These are phyloP conservation scores for Nelumbo lutea DNA, from an alignment of 164 flowering plant species.

Conservation along the genomic window DNA sequence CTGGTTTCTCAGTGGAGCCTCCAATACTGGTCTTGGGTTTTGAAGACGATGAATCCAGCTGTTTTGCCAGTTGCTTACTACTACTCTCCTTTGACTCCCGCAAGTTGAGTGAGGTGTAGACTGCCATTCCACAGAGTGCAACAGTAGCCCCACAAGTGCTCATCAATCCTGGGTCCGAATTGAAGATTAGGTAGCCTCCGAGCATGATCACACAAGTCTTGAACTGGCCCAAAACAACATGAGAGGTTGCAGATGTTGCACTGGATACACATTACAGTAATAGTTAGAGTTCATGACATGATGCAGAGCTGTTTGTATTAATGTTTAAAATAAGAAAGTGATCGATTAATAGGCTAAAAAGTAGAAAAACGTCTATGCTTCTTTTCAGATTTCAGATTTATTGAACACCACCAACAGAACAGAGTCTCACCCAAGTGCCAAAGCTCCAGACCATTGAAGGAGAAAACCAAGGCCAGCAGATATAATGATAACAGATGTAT, in stretches of 20 bases:
- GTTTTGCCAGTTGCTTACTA: conserved; percentile 30
- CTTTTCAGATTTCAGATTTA: no score
- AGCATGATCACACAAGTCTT: conserved; percentile 75
- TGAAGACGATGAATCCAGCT: conserved; percentile 8
- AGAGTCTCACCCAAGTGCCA: conserved; percentile 72
- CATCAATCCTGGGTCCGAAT: conserved; percentile 62
- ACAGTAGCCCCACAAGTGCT: conserved; percentile 68
- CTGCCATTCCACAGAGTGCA: conserved; percentile 73
- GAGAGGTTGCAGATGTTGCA: conserved; percentile 83
- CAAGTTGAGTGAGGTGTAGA: conserved; percentile 59
- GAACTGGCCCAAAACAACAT: conserved; percentile 89
- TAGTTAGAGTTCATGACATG: background rate
- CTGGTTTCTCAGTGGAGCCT: conserved; percentile 12
- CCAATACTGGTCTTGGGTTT: conserved; percentile 28
- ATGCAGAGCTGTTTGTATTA: no score
- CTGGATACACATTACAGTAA: conserved; percentile 28
- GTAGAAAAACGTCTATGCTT: no score
- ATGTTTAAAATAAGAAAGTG: no score
- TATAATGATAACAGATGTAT: conserved; percentile 42
- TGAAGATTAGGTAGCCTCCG: conserved; percentile 59
- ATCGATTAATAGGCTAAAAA: no score
- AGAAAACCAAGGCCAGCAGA: conserved; percentile 81
- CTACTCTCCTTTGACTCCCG: conserved; percentile 24
- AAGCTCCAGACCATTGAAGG: conserved; percentile 87
- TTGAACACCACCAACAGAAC: background rate